phyloP scores from a whole-genome alignment of 768 basidiomycete genomes.

The Pleurotus ostreatus region DNA sequence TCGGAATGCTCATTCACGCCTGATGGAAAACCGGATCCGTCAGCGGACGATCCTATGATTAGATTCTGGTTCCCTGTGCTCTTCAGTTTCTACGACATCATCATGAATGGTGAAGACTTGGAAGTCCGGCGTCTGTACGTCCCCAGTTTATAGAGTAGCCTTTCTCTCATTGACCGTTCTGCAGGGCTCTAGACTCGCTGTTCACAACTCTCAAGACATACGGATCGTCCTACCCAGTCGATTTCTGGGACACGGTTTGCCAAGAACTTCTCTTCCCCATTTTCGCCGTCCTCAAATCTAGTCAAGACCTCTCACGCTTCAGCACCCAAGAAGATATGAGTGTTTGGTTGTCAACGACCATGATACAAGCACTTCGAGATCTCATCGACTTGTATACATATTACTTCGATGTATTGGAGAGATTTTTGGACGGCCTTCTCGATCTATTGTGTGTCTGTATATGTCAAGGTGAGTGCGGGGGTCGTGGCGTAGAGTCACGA shows the following conservation, averaged over 20 bases:
- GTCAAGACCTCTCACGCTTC: conserved; percentile 89
- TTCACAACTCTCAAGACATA: conserved; percentile 92
- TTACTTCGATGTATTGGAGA: conserved; percentile 88
- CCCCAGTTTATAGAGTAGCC: neutral
- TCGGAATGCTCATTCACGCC: conserved; percentile 54
- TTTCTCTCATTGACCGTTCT: neutral
- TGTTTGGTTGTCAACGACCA: conserved; percentile 97
- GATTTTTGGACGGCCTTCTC: conserved; percentile 88
- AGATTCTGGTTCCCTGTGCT: conserved; percentile 96
- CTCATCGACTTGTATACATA: conserved; percentile 94
- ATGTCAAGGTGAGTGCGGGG: conserved; percentile 84
- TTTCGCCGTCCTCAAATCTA: conserved; percentile 92
- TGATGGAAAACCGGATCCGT: conserved; percentile 16
- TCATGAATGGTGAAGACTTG: conserved; percentile 98
- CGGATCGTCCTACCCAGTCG: conserved; percentile 77
- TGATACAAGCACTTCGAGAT: conserved; percentile 96
- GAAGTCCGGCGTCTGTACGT: conserved; percentile 95
- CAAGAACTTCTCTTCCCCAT: conserved; percentile 97
- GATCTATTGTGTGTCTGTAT: conserved; percentile 95
- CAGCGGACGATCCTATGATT: conserved; percentile 83
- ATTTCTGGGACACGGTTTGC: conserved; percentile 98
- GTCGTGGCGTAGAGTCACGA: neutral
- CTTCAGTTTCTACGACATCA: conserved; percentile 98
- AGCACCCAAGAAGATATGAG: conserved; percentile 98
- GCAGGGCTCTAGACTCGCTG: conserved; percentile 91